Base-by-base conservation (phyloP, 306 rosid genomes). In the Prunus mongolica region DNA sequence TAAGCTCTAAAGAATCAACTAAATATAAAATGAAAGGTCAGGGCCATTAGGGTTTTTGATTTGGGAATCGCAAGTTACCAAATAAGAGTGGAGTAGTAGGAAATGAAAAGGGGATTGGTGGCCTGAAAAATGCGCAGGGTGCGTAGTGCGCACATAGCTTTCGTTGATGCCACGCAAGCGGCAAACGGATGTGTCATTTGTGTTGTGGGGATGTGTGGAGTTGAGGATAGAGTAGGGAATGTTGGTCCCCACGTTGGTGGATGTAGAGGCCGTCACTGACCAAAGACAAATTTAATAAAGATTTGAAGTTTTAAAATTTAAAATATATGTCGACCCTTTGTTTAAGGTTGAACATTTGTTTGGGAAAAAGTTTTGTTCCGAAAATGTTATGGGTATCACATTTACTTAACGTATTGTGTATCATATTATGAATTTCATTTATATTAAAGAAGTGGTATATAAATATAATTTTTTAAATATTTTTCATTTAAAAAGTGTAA, bases 61-160 rank as follows among this genome's bases (percentile, higher is more conserved):
- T 66, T 30, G 69, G 83, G 70, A 49, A n/a, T 49, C 2, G 55
- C 18, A 15, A 61, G 52, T 18, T 65, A 34, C 14, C 19, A 55
- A 61, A 16, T 13, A 44, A 20, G 72, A 8, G 19, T 50, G 47
- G 38, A 34, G 69, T 32, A 18, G 69, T 32, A 3, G 30, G 10
- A 32, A 18, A 71, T 7, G 10, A 57, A 45, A 14, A 54, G 45
- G 16, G 19, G 12, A 63, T 0, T 63, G 67, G 12, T 28, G 0
- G 24, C 44, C 30, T 13, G 15, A 3, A 44, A 63, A 41, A 12
- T n/a, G 30, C 71, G 34, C n/a, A 8, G 71, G 34, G 79, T 22
- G 74, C 74, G 83, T 65, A 68, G 19, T 9, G 71, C 72, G 82
- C 69, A 79, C 62, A 47, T 54, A 11, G 65, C 0, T 72, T 72